Evolutionary conservation across 768 basidiomycete species (phyloP).

Genomic region (Tephrocybe sp.): DNA sequence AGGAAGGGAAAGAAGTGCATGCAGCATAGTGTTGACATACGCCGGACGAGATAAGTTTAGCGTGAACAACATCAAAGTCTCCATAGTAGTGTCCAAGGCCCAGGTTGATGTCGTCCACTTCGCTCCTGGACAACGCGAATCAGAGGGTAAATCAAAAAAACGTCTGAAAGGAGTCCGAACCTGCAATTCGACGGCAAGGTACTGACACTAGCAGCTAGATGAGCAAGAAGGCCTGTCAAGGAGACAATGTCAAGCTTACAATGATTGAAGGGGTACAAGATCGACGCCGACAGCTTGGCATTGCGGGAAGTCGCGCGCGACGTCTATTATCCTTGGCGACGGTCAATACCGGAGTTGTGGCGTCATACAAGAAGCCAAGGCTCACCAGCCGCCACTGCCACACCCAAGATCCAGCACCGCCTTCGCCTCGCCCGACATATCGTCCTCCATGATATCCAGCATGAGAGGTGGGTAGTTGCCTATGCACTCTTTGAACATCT

Average conservation of each 20-base stretch:
- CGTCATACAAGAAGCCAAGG: constrained; percentile 3
- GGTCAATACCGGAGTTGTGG: constrained; percentile 2
- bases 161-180: constrained; percentile 33
- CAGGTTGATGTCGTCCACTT: constrained; percentile 86
- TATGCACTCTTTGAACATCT: constrained; percentile 61
- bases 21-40: constrained; percentile 41
- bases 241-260: constrained; percentile 39
- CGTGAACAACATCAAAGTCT: constrained; percentile 75
- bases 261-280: constrained; percentile 74
- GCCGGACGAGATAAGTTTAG: constrained; percentile 69
- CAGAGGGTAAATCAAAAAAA: neutral
- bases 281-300: constrained; percentile 73
- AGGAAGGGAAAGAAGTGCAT: constrained; percentile 3
- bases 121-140: constrained; percentile 65
- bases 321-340: constrained; percentile 65
- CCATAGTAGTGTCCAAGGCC: constrained; percentile 82
- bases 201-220: constrained; percentile 30
- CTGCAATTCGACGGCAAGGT: constrained; percentile 71
- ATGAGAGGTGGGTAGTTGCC: constrained; percentile 68
- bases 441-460: constrained; percentile 57
- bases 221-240: constrained; percentile 16
- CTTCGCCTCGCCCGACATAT: constrained; percentile 57
- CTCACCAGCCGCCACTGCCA: constrained; percentile 76
- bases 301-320: constrained; percentile 71
- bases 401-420: constrained; percentile 75